Percentiles rank a stretch among this genome's conserved stretches.
phyloP scores from a whole-genome alignment of 2,329 filamentous ascomycete species.

The Talaromyces verruculosus region DNA sequence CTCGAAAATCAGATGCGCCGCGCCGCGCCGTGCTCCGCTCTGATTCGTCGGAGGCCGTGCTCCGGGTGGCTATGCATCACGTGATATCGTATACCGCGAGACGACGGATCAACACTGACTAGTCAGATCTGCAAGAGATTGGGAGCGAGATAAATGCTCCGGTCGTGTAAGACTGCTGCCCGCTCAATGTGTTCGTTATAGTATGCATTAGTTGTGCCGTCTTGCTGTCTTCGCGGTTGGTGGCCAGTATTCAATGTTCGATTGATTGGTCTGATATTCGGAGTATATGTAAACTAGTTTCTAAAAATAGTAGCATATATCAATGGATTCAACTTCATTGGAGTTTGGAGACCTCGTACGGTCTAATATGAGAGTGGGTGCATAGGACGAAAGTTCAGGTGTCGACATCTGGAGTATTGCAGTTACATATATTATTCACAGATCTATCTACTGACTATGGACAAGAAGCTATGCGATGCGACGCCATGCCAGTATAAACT shows the following conservation, averaged over 20 bases:
- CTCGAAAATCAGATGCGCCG: neutral
- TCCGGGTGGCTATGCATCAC: neutral
- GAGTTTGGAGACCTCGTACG: too few relatives aligned
- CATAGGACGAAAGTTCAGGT: neutral
- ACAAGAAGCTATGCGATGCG: neutral
- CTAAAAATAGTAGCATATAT: constrained; percentile 1
- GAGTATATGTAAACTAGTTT: neutral
- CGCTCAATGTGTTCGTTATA: neutral
- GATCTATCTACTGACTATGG: neutral
- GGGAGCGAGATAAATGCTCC: neutral
- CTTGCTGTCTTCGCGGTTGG: neutral
- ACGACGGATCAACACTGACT: neutral
- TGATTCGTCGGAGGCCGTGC: neutral
- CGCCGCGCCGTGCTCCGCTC: neutral
- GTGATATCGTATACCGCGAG: neutral
- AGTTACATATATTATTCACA: neutral
- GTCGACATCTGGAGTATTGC: neutral
- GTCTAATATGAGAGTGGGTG: neutral
- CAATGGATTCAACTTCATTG: neutral
- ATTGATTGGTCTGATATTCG: neutral
- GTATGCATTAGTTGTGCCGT: neutral
- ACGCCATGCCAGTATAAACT: constrained; percentile 1
- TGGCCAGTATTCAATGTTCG: neutral
- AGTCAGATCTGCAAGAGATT: neutral
- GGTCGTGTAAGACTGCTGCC: neutral